These are phyloP conservation scores for Clavispora santaluciae DNA, from an alignment of 805 yeast genomes.

Conservation along the genomic window DNA sequence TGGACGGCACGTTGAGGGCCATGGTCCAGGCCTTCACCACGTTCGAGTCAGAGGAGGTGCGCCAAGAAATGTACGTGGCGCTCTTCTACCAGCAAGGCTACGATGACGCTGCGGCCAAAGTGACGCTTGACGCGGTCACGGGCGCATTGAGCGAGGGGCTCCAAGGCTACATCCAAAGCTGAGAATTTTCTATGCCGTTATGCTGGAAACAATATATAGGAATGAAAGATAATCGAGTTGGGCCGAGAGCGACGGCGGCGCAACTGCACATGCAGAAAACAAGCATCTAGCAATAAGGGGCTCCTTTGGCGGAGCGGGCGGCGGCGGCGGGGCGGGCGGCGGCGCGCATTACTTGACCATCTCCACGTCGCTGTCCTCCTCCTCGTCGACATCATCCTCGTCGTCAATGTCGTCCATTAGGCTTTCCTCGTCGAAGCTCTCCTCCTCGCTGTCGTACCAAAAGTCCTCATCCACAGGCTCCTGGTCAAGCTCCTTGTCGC, in stretches of 20 bases:
- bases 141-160: conserved; percentile 30
- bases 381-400: conserved; percentile 53
- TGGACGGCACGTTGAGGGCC: conserved; percentile 25
- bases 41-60: conserved; percentile 7
- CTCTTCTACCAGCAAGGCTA: conserved; percentile 27
- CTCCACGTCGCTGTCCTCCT: conserved; percentile 29
- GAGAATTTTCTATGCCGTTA: neutral
- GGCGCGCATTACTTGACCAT: conserved; percentile 9
- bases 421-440: conserved; percentile 44
- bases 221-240: conserved; percentile 1
- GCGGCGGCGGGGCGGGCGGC: neutral
- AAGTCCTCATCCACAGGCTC: conserved; percentile 75
- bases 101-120: conserved; percentile 32
- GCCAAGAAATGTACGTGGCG: conserved; percentile 22
- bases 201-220: neutral
- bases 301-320: neutral
- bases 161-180: conserved; percentile 22
- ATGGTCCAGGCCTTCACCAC: conserved; percentile 21
- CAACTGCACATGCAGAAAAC: conserved; percentile 1
- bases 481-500: conserved; percentile 39
- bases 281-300: conserved; percentile 1
- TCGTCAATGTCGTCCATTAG: conserved; percentile 44
- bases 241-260: neutral
- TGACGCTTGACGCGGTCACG: conserved; percentile 28
- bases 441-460: conserved; percentile 65